Conservation (phyloP, 75 land plant genomes). For the Sequoia sempervirens region DNA sequence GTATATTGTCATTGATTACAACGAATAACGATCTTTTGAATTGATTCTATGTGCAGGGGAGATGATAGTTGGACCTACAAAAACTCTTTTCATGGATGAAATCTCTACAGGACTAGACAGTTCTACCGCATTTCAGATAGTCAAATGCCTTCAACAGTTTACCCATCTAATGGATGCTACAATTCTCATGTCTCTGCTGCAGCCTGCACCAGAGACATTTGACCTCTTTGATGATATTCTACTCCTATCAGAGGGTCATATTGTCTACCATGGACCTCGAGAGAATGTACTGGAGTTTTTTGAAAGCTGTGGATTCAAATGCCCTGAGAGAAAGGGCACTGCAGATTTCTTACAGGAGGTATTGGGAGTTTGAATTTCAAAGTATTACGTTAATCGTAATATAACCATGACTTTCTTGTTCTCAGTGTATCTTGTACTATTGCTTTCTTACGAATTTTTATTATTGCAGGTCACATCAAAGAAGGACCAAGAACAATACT, state of each 20-base stretch:
- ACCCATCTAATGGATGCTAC: conserved; percentile 73
- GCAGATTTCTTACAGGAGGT: conserved; percentile 92
- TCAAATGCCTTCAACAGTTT: conserved; percentile 76
- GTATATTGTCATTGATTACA: neutral
- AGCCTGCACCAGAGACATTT: conserved; percentile 94
- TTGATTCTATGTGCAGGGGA: conserved; percentile 41
- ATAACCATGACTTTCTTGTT: neutral
- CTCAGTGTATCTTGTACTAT: neutral
- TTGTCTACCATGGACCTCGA: conserved; percentile 83
- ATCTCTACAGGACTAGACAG: conserved; percentile 88
- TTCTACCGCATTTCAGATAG: conserved; percentile 82
- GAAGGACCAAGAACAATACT: conserved; percentile 94
- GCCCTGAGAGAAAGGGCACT: conserved; percentile 75
- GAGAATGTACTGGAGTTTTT: conserved; percentile 67
- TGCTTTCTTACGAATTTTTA: neutral
- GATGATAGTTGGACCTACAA: conserved; percentile 87
- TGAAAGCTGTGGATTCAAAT: conserved; percentile 57
- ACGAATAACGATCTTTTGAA: neutral
- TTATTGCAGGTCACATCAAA: conserved; percentile 68
- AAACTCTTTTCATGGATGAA: conserved; percentile 80
- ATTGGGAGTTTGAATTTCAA: neutral
- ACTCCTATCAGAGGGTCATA: conserved; percentile 71
- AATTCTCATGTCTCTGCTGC: conserved; percentile 73
- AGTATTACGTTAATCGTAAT: neutral
- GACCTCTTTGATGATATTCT: conserved; percentile 79